phyloP scores from a whole-genome alignment of 768 basidiomycete genomes.

The Xerocomus potaroensis region DNA sequence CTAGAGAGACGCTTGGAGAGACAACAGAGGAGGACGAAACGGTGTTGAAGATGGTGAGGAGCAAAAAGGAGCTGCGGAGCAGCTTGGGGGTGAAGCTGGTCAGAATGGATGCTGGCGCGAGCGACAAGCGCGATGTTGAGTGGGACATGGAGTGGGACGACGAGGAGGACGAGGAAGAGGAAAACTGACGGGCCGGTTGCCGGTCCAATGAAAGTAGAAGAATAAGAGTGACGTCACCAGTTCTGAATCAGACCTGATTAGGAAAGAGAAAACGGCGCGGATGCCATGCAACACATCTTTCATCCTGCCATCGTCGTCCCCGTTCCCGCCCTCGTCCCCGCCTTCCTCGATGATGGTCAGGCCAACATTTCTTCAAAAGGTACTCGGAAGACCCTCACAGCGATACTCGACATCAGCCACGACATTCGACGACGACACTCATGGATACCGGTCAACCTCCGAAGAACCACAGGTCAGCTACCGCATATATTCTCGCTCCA shows the following conservation, averaged over 20 bases:
- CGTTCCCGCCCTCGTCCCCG: background rate
- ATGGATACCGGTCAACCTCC: slow-evolving; percentile 6
- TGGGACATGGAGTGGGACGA: slow-evolving; percentile 37
- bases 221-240: slow-evolving; percentile 19
- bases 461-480: slow-evolving; percentile 21
- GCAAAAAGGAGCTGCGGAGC: slow-evolving; percentile 68
- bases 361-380: slow-evolving; percentile 54
- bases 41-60: slow-evolving; percentile 44
- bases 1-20: slow-evolving; percentile 30
- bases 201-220: slow-evolving; percentile 46
- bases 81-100: slow-evolving; percentile 58
- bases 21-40: slow-evolving; percentile 38
- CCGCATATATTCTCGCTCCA: slow-evolving; percentile 3
- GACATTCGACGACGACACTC: background rate
- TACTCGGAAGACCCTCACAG: slow-evolving; percentile 64
- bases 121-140: slow-evolving; percentile 41
- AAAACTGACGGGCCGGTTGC: slow-evolving; percentile 35
- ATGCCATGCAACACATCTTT: slow-evolving; percentile 2
- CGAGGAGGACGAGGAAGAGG: slow-evolving; percentile 39
- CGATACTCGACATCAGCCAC: slow-evolving; percentile 40
- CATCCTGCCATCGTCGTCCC: background rate
- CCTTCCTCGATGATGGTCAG: slow-evolving; percentile 40
- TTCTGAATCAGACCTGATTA: slow-evolving; percentile 20
- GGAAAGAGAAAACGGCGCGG: slow-evolving; percentile 20
- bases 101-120: slow-evolving; percentile 38